These are phyloP conservation scores for Chlorencoelia australis DNA, from an alignment of 2,329 filamentous ascomycete genomes.

Conservation along the genomic window DNA sequence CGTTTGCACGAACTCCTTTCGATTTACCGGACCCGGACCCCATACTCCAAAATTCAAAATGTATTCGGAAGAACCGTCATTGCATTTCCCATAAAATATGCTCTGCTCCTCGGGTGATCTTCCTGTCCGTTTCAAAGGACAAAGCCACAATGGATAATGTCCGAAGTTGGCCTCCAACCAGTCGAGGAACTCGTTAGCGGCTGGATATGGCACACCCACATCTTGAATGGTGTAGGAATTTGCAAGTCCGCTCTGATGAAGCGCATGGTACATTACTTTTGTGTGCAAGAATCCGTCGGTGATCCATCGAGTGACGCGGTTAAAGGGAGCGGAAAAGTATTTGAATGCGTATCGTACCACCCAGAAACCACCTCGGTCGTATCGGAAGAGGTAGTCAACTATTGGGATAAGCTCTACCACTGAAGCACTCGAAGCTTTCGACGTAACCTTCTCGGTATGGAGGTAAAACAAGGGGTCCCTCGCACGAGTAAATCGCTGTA, in stretches of 20 bases:
- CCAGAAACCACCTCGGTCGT: conserved; percentile 59
- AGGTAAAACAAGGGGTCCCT: conserved; percentile 57
- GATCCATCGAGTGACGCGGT: conserved; percentile 43
- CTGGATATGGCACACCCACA: conserved; percentile 43
- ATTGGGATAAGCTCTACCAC: conserved; percentile 35
- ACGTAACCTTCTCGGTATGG: conserved; percentile 34
- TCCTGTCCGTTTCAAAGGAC: conserved; percentile 34
- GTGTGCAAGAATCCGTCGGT: conserved; percentile 52
- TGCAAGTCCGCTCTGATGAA: conserved; percentile 46
- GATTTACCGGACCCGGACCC: conserved; percentile 56
- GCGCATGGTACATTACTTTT: conserved; percentile 48
- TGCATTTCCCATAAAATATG: conserved; percentile 11
- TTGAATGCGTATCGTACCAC: conserved; percentile 50
- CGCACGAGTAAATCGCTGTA: conserved; percentile 38
- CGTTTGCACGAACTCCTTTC: conserved; percentile 48
- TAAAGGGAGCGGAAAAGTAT: conserved; percentile 52
- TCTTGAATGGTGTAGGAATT: conserved; percentile 53
- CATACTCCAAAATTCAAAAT: conserved; percentile 64
- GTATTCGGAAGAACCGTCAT: conserved; percentile 30
- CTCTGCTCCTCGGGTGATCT: conserved; percentile 13
- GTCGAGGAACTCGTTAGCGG: conserved; percentile 38
- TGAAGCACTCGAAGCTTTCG: conserved; percentile 9
- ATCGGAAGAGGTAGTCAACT: conserved; percentile 47
- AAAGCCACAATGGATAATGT: conserved; percentile 40
- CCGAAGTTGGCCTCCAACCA: conserved; percentile 34